Evolutionary conservation across 208 protist species (phyloP).

Genomic region (Entamoeba histolytica): DNA sequence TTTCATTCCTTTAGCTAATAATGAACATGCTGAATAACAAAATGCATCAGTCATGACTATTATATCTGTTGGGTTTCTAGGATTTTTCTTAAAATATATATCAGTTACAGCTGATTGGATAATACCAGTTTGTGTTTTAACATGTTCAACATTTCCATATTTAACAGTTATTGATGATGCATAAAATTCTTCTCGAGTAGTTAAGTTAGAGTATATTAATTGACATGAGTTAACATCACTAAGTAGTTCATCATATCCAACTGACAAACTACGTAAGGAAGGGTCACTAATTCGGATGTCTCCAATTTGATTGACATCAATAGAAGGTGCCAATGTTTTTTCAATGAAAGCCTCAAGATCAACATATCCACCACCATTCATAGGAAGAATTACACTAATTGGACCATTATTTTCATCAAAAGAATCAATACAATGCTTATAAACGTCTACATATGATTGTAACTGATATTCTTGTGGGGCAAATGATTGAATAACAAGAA

Average conservation of each 20-base stretch:
- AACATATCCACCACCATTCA: neutral
- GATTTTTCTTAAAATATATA: neutral
- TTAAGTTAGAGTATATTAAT: neutral
- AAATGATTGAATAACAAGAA: neutral
- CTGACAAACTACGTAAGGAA: neutral
- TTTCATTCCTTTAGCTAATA: neutral
- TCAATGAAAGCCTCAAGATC: neutral
- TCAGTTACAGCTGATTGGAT: neutral
- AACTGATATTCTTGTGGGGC: neutral
- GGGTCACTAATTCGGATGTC: neutral
- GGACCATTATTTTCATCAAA: neutral
- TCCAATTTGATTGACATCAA: neutral
- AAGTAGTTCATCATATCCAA: neutral
- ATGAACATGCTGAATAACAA: neutral
- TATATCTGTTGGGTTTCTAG: neutral
- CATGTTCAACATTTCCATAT: neutral
- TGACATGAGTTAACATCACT: neutral
- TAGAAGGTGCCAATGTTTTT: neutral
- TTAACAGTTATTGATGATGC: neutral
- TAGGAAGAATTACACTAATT: neutral
- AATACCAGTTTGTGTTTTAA: neutral
- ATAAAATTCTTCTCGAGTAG: neutral
- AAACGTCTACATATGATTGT: neutral
- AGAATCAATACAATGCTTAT: neutral
- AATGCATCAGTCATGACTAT: neutral